These are phyloP conservation scores for Torrubiella hemipterigena DNA, from an alignment of 2,329 filamentous ascomycete species.

Conservation along the genomic window DNA sequence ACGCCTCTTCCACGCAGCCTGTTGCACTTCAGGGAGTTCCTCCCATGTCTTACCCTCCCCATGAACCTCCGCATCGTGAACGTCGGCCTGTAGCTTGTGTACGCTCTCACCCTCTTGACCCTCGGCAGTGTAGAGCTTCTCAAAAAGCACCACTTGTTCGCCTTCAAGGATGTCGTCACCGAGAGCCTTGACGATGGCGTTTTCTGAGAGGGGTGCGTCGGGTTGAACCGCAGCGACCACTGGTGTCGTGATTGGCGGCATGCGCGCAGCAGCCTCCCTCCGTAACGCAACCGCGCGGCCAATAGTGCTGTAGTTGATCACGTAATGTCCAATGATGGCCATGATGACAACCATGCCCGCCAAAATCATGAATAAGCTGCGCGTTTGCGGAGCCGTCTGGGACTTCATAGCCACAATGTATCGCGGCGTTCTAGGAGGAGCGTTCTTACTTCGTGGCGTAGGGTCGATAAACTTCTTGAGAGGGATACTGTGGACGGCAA, in stretches of 20 bases:
- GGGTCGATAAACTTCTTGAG: conserved; percentile 37
- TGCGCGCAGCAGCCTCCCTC: too few relatives aligned
- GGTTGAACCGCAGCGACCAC: conserved; percentile 11
- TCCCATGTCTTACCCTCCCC: conserved; percentile 56
- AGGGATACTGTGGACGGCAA: conserved; percentile 69
- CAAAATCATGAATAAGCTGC: conserved; percentile 40
- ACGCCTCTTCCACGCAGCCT: conserved; percentile 55
- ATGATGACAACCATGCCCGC: conserved; percentile 51
- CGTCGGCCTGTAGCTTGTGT: conserved; percentile 24
- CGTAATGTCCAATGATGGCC: conserved; percentile 48
- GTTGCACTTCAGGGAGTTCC: conserved; percentile 51
- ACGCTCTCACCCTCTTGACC: conserved; percentile 10
- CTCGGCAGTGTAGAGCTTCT: conserved; percentile 10
- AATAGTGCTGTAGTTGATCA: conserved; percentile 52
- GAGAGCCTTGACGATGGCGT: conserved; percentile 24
- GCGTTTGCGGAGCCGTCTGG: conserved; percentile 32
- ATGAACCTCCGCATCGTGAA: conserved; percentile 34
- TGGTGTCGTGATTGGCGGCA: conserved; percentile 1
- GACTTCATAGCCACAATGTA: conserved; percentile 58
- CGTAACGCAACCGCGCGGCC: conserved; percentile 29
- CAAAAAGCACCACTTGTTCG: conserved; percentile 25
- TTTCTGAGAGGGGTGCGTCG: conserved; percentile 14
- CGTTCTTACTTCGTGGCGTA: conserved; percentile 20
- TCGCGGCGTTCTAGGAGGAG: conserved; percentile 40
- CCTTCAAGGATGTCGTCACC: conserved; percentile 20